A percentile compares a stretch with the other conserved stretches of the same genome.
These are phyloP conservation scores for Backusella morwellensis DNA, from an alignment of 192 early-diverging fungal species.

Conservation along the genomic window DNA sequence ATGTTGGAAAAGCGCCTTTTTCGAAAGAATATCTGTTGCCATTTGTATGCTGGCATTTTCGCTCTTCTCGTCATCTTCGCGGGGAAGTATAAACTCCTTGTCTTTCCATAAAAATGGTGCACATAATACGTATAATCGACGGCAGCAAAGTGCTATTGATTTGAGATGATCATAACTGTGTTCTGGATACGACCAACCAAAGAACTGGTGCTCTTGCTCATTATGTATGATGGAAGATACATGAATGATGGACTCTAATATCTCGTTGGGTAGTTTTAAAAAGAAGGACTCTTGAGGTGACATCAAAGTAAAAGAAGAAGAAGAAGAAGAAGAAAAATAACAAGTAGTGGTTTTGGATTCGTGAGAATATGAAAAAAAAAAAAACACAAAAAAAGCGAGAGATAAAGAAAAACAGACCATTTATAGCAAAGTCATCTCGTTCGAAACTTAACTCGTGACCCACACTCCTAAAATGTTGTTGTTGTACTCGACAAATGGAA, in stretches of 20 bases:
- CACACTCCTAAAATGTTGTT: not conserved
- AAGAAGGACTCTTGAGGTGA: not conserved
- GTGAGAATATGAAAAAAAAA: slow-evolving; percentile 12
- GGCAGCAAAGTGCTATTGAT: slow-evolving; percentile 24
- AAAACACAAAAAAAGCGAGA: not conserved
- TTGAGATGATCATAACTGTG: slow-evolving; percentile 23
- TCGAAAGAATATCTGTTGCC: slow-evolving; percentile 29
- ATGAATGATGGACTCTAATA: slow-evolving; percentile 24
- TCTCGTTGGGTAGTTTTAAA: slow-evolving; percentile 25
- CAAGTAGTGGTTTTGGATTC: not conserved
- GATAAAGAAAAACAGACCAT: slow-evolving; percentile 1
- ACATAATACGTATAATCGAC: slow-evolving; percentile 22
- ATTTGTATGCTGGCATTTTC: slow-evolving; percentile 8
- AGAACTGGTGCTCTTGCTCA: slow-evolving; percentile 15
- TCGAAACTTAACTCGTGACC: not conserved
- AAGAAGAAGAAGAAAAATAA: slow-evolving; percentile 6
- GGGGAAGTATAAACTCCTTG: slow-evolving; percentile 37
- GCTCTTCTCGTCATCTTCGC: slow-evolving; percentile 20
- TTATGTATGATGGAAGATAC: not conserved
- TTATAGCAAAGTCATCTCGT: slow-evolving; percentile 6
- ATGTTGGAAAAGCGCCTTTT: slow-evolving; percentile 18
- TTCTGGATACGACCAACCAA: slow-evolving; percentile 38
- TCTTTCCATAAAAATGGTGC: slow-evolving; percentile 35
- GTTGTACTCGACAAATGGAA: not conserved
- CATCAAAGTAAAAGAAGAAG: not conserved